phyloP scores from a whole-genome alignment of 257 asterid genomes.

The Nicotiana knightiana region DNA sequence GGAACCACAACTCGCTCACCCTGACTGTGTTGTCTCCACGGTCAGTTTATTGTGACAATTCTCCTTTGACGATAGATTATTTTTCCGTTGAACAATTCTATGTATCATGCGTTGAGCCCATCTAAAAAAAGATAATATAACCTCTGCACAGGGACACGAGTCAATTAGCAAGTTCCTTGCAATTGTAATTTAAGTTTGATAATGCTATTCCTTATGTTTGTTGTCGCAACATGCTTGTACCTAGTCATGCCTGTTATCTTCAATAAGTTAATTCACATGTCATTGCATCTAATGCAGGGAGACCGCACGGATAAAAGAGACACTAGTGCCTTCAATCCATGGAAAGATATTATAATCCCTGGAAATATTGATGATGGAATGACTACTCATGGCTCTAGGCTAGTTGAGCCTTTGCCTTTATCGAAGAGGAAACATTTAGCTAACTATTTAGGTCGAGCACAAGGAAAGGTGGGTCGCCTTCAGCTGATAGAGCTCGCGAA shows the following conservation, averaged over 20 bases:
- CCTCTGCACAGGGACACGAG: background rate
- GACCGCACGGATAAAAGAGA: conserved; percentile 94
- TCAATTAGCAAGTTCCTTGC: background rate
- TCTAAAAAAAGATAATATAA: background rate
- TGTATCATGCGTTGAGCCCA: background rate
- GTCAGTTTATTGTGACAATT: background rate
- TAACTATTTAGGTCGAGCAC: conserved; percentile 88
- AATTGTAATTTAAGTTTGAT: background rate
- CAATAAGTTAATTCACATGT: background rate
- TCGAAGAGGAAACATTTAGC: conserved; percentile 81
- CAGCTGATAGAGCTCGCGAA: conserved; percentile 73
- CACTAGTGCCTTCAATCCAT: conserved; percentile 84
- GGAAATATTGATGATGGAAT: conserved; percentile 96
- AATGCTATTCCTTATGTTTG: background rate
- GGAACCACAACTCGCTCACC: background rate
- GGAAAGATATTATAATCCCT: conserved; percentile 96
- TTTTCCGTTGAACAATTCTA: background rate
- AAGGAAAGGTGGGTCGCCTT: conserved; percentile 83
- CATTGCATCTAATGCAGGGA: conserved; percentile 47
- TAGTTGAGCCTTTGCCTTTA: conserved; percentile 78
- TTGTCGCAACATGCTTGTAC: background rate
- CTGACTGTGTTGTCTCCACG: background rate
- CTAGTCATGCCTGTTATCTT: background rate
- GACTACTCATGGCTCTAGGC: conserved; percentile 53
- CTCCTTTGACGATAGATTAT: background rate